A percentile compares a stretch with the other conserved stretches of the same genome.
Conservation (phyloP, 768 basidiomycete species). For the Xerocomellus amylosporus region DNA sequence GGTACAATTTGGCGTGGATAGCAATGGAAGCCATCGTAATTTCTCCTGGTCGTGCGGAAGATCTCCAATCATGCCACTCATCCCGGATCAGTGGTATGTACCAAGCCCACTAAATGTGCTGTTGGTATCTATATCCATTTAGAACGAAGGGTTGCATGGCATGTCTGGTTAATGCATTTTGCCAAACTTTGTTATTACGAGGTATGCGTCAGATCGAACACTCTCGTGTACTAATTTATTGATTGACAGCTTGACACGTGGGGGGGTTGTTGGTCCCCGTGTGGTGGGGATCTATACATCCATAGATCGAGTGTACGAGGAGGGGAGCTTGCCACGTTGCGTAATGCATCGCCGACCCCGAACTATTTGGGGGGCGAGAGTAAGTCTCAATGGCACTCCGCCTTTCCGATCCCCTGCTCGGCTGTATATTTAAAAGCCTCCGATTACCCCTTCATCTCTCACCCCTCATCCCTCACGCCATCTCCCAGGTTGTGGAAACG, state of each 20-base stretch:
- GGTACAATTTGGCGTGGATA: not conserved
- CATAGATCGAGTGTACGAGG: not conserved
- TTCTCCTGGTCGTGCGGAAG: not conserved
- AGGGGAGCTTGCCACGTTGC: not conserved
- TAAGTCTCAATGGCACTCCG: not conserved
- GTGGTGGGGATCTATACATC: not conserved
- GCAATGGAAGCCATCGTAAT: not conserved
- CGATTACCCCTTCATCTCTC: no score
- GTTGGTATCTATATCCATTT: not conserved
- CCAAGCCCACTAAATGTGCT: not conserved
- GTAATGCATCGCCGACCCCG: not conserved
- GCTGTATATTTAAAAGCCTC: constrained; percentile 4
- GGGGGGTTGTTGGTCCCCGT: not conserved
- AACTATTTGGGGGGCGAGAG: not conserved
- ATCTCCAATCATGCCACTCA: not conserved
- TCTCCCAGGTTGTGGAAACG: not conserved
- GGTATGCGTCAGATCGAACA: not conserved
- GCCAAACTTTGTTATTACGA: not conserved
- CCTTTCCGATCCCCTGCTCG: not conserved
- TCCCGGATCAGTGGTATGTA: not conserved
- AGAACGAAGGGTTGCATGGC: not conserved
- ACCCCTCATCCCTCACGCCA: not conserved
- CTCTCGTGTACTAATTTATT: not conserved
- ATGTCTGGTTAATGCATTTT: not conserved
- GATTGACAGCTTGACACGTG: not conserved